Evolutionary conservation across 805 yeast genomes (phyloP).

Genomic region (Blastobotrys chiropterorum): DNA sequence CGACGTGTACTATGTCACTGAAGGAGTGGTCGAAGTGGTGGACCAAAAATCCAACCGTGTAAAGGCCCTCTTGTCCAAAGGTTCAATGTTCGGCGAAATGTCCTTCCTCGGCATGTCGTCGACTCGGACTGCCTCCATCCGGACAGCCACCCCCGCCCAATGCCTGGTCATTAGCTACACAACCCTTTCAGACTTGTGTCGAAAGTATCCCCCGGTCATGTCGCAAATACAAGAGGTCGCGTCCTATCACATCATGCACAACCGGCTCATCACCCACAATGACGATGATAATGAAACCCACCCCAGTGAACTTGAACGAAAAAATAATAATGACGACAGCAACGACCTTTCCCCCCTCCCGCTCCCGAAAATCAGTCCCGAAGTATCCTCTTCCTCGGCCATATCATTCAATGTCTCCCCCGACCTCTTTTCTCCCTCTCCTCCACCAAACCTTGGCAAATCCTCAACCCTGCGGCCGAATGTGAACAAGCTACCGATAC

Average conservation of each 20-base stretch:
- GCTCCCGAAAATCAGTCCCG: background rate
- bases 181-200: constrained; percentile 47
- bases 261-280: background rate
- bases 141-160: constrained; percentile 56
- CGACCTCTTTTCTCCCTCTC: background rate
- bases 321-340: background rate
- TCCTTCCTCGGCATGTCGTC: constrained; percentile 46
- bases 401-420: background rate
- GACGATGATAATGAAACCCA: background rate
- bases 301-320: background rate
- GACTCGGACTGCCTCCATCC: constrained; percentile 53
- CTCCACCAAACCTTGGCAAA: background rate
- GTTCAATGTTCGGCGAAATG: constrained; percentile 74
- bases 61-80: constrained; percentile 54
- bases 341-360: background rate
- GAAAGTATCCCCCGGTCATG: constrained; percentile 50
- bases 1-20: constrained; percentile 60
- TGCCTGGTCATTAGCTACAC: constrained; percentile 54
- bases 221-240: constrained; percentile 61
- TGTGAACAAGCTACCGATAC: background rate
- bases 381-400: background rate
- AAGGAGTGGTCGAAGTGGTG: constrained; percentile 67
- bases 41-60: constrained; percentile 36
- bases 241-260: background rate
- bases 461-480: background rate